Evolutionary conservation across 1,284 basidiomycete genomes (phyloP).

Genomic region (Phlebopus sp.): DNA sequence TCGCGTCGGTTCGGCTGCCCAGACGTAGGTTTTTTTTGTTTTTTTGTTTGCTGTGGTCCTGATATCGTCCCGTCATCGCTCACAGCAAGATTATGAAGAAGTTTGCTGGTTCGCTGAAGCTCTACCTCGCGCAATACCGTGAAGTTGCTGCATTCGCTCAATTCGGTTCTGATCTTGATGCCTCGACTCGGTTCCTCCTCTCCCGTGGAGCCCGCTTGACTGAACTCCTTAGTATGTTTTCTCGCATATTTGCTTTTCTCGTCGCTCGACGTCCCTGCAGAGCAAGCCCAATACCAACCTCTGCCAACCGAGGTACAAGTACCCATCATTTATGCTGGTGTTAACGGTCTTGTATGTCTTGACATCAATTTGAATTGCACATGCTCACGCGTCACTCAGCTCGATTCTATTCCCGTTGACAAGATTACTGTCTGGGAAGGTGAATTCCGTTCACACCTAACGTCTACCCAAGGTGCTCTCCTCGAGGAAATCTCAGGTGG

Average conservation of each 20-base stretch:
- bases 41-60: neutral
- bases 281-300: constrained; percentile 98
- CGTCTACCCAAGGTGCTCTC: constrained; percentile 64
- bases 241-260: neutral
- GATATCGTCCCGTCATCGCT: constrained; percentile 5
- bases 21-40: constrained; percentile 67
- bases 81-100: constrained; percentile 97
- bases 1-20: constrained; percentile 98
- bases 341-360: constrained; percentile 84
- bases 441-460: constrained; percentile 84
- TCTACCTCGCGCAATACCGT: constrained; percentile 99
- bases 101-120: constrained; percentile 98
- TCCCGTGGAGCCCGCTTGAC: constrained; percentile 97
- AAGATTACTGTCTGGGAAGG: constrained; percentile 94
- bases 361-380: neutral
- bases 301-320: constrained; percentile 94
- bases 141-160: constrained; percentile 99
- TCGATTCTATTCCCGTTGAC: constrained; percentile 91
- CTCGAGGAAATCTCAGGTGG: constrained; percentile 83
- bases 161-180: constrained; percentile 99
- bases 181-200: constrained; percentile 96
- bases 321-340: constrained; percentile 98
- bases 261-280: constrained; percentile 35
- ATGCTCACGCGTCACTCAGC: constrained; percentile 39
- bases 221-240: constrained; percentile 84